Conservation (phyloP, 371 early-diverging fungal species). For the Mucor mucedo region DNA sequence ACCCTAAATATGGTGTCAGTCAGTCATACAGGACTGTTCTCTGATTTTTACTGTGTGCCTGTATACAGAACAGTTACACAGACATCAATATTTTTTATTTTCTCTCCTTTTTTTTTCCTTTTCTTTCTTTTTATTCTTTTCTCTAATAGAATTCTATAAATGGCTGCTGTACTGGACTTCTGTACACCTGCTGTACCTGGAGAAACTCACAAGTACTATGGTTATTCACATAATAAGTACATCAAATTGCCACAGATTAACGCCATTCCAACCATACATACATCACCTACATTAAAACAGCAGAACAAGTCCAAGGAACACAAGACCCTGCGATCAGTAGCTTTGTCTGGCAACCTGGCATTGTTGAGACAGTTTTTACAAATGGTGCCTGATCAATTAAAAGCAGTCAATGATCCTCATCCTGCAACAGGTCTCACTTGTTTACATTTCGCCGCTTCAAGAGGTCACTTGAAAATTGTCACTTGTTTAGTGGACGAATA, state of each 20-base stretch:
- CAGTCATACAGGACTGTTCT: no score
- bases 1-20: conserved; percentile 4
- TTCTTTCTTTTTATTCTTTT: conserved; percentile 7
- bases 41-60: neutral
- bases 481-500: conserved; percentile 63
- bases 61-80: neutral
- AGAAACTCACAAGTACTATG: conserved; percentile 69
- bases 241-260: conserved; percentile 52
- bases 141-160: neutral
- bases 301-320: conserved; percentile 15
- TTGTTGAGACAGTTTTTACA: conserved; percentile 28
- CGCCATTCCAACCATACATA: conserved; percentile 49
- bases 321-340: conserved; percentile 37
- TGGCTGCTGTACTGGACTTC: conserved; percentile 48
- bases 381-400: conserved; percentile 25
- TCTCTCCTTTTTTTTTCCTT: conserved; percentile 7
- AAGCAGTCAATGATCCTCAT: conserved; percentile 38
- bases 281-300: conserved; percentile 18
- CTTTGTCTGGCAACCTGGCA: conserved; percentile 33
- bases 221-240: conserved; percentile 59
- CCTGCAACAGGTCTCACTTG: conserved; percentile 66
- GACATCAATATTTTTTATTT: conserved; percentile 1
- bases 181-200: conserved; percentile 72
- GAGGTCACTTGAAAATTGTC: conserved; percentile 68
- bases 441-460: conserved; percentile 74